phyloP scores from a whole-genome alignment of 2,329 filamentous ascomycete species.

The Penicillium sp. region DNA sequence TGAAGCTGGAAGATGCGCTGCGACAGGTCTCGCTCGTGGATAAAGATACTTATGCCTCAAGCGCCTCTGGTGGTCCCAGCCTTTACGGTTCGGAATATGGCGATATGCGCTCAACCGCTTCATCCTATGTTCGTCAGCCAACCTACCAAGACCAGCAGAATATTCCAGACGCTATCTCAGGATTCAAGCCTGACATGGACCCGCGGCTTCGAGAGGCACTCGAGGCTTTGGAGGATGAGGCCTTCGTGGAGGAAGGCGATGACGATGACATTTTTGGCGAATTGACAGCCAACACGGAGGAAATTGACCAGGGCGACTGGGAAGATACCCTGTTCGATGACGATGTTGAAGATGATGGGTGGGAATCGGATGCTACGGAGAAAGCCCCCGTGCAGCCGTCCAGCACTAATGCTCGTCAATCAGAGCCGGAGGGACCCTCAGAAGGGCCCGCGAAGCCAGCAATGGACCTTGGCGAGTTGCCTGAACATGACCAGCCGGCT shows the following conservation, averaged over 20 bases:
- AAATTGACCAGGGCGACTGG: constrained; percentile 78
- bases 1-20: constrained; percentile 84
- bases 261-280: constrained; percentile 80
- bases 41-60: constrained; percentile 17
- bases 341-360: constrained; percentile 71
- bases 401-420: constrained; percentile 20
- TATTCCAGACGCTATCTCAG: constrained; percentile 83
- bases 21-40: constrained; percentile 55
- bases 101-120: constrained; percentile 50
- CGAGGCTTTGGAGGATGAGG: constrained; percentile 92
- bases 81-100: constrained; percentile 47
- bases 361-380: constrained; percentile 91
- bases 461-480: constrained; percentile 34
- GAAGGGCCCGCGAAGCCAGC: constrained; percentile 33
- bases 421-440: constrained; percentile 45
- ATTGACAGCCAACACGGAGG: constrained; percentile 64
- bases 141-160: constrained; percentile 94
- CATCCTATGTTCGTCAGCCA: constrained; percentile 71
- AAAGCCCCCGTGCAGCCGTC: constrained; percentile 59
- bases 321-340: constrained; percentile 58
- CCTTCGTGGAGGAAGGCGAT: constrained; percentile 74
- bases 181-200: constrained; percentile 98
- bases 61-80: constrained; percentile 28
- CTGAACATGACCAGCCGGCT: constrained; percentile 38
- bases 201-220: constrained; percentile 84